A percentile compares a stretch with the other conserved stretches of the same genome.
Conservation (phyloP, 2,329 filamentous ascomycete genomes). For the Xenoacremonium recifei region DNA sequence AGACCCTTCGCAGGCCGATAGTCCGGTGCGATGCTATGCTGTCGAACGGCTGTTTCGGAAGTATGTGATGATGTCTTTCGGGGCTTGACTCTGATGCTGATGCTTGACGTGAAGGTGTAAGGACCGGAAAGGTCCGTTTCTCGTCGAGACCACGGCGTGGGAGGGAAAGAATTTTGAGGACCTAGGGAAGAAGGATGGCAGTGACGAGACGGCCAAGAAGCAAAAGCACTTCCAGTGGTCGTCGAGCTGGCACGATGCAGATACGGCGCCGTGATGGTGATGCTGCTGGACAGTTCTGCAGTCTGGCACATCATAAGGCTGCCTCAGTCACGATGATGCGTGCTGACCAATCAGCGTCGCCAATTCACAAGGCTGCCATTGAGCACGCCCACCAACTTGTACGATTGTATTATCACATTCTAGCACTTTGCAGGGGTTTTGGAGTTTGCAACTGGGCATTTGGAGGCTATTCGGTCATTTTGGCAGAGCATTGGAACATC, state of each 20-base stretch:
- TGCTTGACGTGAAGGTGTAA: constrained; percentile 47
- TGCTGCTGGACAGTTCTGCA: no score
- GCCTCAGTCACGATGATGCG: no score
- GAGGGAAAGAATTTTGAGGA: constrained; percentile 39
- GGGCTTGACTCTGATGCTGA: neutral
- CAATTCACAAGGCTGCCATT: no score
- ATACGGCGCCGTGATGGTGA: constrained; percentile 21
- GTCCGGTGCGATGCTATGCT: constrained; percentile 54
- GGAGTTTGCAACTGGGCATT: no score
- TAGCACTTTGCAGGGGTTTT: no score
- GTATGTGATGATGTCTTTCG: constrained; percentile 41
- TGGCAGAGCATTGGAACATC: no score
- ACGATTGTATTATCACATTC: no score
- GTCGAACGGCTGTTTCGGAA: constrained; percentile 59
- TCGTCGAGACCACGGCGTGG: constrained; percentile 64
- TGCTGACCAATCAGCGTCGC: no score
- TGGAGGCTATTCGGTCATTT: no score
- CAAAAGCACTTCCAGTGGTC: constrained; percentile 32
- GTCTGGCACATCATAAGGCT: no score
- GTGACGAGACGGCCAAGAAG: constrained; percentile 13
- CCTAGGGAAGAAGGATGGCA: constrained; percentile 10
- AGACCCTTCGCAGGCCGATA: constrained; percentile 42
- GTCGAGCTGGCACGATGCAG: constrained; percentile 33
- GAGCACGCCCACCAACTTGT: no score
- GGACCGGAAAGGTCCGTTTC: constrained; percentile 56